Evolutionary conservation across 1,139 yeast species (phyloP).

Genomic region (Diutina mesorugosa): DNA sequence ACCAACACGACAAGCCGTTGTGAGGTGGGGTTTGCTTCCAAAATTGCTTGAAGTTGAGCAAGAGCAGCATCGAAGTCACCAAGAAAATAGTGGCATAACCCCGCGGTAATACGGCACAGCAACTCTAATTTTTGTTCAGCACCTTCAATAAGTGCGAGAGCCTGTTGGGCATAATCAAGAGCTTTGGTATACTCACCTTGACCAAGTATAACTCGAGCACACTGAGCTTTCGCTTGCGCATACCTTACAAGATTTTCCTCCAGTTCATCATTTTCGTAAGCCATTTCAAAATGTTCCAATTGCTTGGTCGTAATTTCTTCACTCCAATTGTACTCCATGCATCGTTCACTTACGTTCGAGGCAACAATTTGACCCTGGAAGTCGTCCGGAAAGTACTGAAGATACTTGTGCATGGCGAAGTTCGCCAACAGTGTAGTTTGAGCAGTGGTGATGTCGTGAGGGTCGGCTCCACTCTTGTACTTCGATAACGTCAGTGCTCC

Average conservation of each 20-base stretch:
- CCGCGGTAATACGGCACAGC: slow-evolving; percentile 58
- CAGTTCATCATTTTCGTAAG: slow-evolving; percentile 45
- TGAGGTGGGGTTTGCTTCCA: slow-evolving; percentile 32
- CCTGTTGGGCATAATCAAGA: slow-evolving; percentile 45
- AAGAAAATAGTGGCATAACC: slow-evolving; percentile 53
- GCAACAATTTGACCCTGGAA: slow-evolving; percentile 49
- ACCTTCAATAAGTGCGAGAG: slow-evolving; percentile 35
- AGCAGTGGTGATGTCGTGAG: slow-evolving; percentile 42
- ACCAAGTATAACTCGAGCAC: slow-evolving; percentile 63
- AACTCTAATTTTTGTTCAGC: slow-evolving; percentile 21
- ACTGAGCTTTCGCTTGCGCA: slow-evolving; percentile 50
- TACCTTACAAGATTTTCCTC: slow-evolving; percentile 33
- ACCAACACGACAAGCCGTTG: slow-evolving; percentile 57
- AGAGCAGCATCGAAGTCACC: slow-evolving; percentile 53
- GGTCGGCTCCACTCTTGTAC: slow-evolving; percentile 24
- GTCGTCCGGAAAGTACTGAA: slow-evolving; percentile 56
- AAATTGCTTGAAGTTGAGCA: slow-evolving; percentile 49
- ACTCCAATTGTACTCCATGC: slow-evolving; percentile 47
- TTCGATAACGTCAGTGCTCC: slow-evolving; percentile 41
- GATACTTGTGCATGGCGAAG: slow-evolving; percentile 60
- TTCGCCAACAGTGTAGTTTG: slow-evolving; percentile 60
- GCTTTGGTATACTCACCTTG: slow-evolving; percentile 40
- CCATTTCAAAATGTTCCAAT: neutral
- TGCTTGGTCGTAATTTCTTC: slow-evolving; percentile 27
- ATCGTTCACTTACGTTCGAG: slow-evolving; percentile 54